These are phyloP conservation scores for Neurospora sublineolata DNA, from an alignment of 495 filamentous ascomycete genomes.

Conservation along the genomic window DNA sequence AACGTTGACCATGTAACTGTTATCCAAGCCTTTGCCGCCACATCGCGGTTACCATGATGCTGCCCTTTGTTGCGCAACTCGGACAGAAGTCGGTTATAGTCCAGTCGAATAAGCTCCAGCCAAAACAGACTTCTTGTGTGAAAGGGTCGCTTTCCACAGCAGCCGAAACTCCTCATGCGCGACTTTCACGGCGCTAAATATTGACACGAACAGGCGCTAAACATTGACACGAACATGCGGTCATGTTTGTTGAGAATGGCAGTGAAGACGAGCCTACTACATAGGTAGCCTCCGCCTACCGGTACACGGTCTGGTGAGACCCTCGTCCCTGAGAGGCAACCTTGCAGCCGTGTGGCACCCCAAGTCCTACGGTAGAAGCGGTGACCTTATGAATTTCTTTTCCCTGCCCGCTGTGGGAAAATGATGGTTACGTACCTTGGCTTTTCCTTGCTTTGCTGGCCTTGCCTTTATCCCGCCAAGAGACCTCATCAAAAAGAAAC, in stretches of 20 bases:
- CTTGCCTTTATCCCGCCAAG: neutral
- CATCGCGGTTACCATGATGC: neutral
- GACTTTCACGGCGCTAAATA: neutral
- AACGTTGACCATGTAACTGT: neutral
- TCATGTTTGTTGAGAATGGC: constrained; percentile 3
- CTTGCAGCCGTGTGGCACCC: constrained; percentile 12
- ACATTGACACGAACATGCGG: too few species aligned
- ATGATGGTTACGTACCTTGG: neutral
- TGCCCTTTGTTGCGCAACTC: neutral
- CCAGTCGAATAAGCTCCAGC: neutral
- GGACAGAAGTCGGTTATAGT: neutral
- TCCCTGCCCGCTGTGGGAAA: neutral
- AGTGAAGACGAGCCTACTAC: neutral
- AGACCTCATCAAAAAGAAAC: neutral
- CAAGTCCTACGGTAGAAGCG: neutral
- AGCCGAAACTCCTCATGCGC: neutral
- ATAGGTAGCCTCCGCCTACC: neutral
- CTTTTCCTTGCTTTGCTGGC: neutral
- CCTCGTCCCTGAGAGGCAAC: constrained; percentile 6
- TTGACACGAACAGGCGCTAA: too few species aligned
- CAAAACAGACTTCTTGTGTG: neutral
- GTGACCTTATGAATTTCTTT: neutral
- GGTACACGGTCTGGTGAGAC: constrained; percentile 12
- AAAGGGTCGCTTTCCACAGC: neutral
- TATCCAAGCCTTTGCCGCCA: neutral